Conservation (phyloP, 1,284 basidiomycete genomes). For the Ganoderma leucocontextum region DNA sequence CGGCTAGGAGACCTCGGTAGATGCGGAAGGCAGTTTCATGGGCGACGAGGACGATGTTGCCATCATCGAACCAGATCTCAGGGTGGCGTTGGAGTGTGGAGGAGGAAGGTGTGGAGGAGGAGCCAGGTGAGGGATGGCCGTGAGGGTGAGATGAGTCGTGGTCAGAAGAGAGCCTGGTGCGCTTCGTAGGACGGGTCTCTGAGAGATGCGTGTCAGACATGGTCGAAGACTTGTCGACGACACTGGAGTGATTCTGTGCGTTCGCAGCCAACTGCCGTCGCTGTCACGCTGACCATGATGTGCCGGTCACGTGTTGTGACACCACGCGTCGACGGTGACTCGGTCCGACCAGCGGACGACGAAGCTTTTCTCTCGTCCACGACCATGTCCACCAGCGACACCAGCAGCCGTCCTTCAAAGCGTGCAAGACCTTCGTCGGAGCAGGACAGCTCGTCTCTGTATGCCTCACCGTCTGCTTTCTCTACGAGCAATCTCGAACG, state of each 20-base stretch:
- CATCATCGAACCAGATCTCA: constrained; percentile 30
- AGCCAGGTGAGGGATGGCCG: not conserved
- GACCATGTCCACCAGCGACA: not conserved
- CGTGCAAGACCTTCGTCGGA: not conserved
- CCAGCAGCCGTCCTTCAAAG: not conserved
- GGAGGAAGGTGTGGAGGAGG: not conserved
- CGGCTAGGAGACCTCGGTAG: constrained; percentile 28
- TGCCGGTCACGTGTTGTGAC: too few relatives aligned
- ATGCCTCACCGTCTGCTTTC: not conserved
- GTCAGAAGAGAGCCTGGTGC: not conserved
- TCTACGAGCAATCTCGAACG: not conserved
- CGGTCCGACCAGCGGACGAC: too few relatives aligned
- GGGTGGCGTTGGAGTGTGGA: not conserved
- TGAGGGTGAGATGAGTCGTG: not conserved
- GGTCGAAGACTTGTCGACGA: too few relatives aligned
- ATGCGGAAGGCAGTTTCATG: constrained; percentile 26
- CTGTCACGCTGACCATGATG: too few relatives aligned
- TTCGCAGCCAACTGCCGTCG: too few relatives aligned
- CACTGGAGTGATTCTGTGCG: too few relatives aligned
- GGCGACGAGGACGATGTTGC: constrained; percentile 32
- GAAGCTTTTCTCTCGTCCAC: too few relatives aligned
- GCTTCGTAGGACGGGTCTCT: not conserved
- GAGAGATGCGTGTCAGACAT: not conserved
- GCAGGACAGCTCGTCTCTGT: not conserved
- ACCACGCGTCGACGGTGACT: too few relatives aligned